phyloP scores from a whole-genome alignment of 2,329 filamentous ascomycete species.

The Ascochyta rabiei region DNA sequence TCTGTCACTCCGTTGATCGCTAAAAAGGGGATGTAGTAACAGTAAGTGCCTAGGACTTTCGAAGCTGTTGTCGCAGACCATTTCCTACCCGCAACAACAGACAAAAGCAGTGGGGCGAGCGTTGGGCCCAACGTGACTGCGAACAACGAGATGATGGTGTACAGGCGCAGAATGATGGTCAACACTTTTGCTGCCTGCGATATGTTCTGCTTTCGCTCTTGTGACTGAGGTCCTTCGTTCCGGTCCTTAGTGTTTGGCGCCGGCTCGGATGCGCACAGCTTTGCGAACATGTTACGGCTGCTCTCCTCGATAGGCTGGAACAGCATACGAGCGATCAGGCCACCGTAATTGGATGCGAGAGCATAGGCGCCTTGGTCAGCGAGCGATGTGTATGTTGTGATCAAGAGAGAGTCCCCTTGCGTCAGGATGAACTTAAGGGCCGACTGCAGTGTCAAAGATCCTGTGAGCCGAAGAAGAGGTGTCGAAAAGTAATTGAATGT shows the following conservation, averaged over 20 bases:
- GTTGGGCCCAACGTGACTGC: slow-evolving; percentile 75
- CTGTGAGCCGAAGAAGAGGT: slow-evolving; percentile 72
- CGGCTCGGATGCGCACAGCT: slow-evolving; percentile 62
- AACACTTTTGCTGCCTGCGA: slow-evolving; percentile 60
- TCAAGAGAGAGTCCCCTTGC: slow-evolving; percentile 89
- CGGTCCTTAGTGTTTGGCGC: slow-evolving; percentile 16
- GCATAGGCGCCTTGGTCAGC: slow-evolving; percentile 89
- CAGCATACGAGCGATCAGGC: slow-evolving; percentile 82
- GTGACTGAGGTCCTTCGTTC: slow-evolving; percentile 5
- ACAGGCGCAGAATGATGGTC: slow-evolving; percentile 70
- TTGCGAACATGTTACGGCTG: slow-evolving; percentile 86
- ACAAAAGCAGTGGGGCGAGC: slow-evolving; percentile 74
- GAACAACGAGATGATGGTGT: slow-evolving; percentile 73
- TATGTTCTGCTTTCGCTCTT: slow-evolving; percentile 33
- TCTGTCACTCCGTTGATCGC: slow-evolving; percentile 91
- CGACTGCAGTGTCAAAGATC: slow-evolving; percentile 86
- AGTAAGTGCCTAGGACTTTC: slow-evolving; percentile 77
- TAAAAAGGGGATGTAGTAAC: slow-evolving; percentile 90
- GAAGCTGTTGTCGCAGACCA: slow-evolving; percentile 80
- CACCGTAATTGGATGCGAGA: slow-evolving; percentile 89
- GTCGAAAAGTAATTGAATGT: slow-evolving; percentile 63
- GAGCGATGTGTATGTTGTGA: slow-evolving; percentile 77
- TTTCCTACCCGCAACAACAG: slow-evolving; percentile 73
- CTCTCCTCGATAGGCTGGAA: slow-evolving; percentile 97
- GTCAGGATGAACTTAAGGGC: slow-evolving; percentile 91